Evolutionary conservation across 306 rosid species (phyloP), one percentile per base, ranked within the genome.

Genomic region (Neltuma alba): DNA sequence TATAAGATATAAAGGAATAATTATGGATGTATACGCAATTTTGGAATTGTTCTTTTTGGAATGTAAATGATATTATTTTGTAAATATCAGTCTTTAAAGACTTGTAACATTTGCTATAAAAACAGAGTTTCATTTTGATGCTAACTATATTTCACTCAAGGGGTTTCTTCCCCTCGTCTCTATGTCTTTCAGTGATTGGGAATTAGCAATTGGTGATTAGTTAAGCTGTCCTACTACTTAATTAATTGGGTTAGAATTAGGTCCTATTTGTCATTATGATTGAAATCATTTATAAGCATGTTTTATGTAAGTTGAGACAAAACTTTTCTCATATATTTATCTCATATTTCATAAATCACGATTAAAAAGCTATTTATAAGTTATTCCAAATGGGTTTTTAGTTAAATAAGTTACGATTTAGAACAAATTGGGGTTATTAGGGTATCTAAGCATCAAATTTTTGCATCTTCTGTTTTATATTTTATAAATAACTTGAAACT

Each of bases 1-100:
- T 58, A 28, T 10, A 57, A 42, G 47, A 81, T 45, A 3, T 42
- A 34, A 47, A 74, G 38, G 79, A 60, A 74, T 38, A 8, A 38
- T 55, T 58, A 25, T 54, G 60, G 65, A 30, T 61, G n/a, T 77
- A 20, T 31, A 15, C 58, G 73, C 44, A 30, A 27, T 44, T 44
- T 28, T 11, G 14, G 14, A 44, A 44, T 44, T 44, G 40, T 28
- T 6, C 58, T 57, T 57, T 0, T 57, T 57, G 63, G 63, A 57
- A 25, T 57, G 16, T 25, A 57, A 57, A 57, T 57, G 31, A 23
- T 57, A 57, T 55, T 23, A 23, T 57, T 57, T 33, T 11, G 63
- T 57, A 57, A 57, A 23, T 57, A 23, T 4, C 16, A 21, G 63
- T 25, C 63, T 25, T 57, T 3, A 57, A 10, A 9, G 7, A 25